These are phyloP conservation scores for Paxillus ammoniavirescens DNA, from an alignment of 768 basidiomycete species.

Conservation along the genomic window DNA sequence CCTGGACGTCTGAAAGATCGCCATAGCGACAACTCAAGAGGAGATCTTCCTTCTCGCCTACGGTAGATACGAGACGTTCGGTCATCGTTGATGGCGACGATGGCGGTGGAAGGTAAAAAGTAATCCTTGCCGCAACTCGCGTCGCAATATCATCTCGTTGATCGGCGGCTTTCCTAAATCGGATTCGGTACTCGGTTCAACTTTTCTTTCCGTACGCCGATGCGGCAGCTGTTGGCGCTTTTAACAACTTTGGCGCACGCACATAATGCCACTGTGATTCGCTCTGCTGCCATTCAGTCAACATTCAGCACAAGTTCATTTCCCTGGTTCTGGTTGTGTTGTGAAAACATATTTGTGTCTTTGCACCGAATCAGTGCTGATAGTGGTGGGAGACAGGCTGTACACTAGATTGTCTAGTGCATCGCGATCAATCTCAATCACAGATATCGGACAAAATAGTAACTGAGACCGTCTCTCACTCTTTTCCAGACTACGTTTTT, in stretches of 20 bases:
- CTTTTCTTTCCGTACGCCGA: no score
- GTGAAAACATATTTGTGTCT: no score
- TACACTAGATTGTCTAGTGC: no score
- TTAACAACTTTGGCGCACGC: no score
- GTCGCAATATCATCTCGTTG: neutral
- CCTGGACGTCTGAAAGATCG: slow-evolving; percentile 74
- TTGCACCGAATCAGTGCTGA: neutral
- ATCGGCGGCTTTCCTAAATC: neutral
- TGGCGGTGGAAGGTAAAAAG: neutral
- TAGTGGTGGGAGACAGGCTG: neutral
- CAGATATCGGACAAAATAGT: no score
- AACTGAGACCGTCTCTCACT: no score
- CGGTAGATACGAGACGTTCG: slow-evolving; percentile 28
- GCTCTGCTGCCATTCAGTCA: no score
- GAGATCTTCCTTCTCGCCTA: slow-evolving; percentile 67
- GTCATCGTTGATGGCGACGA: slow-evolving; percentile 2
- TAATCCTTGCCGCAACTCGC: neutral
- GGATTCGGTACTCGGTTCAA: neutral
- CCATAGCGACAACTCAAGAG: slow-evolving; percentile 87
- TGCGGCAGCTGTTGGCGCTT: no score
- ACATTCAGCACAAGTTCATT: no score
- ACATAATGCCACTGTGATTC: no score
- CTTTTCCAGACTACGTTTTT: no score
- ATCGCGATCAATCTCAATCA: no score
- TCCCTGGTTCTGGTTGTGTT: neutral